Evolutionary conservation across 306 rosid genomes (phyloP).

Genomic region (Carpinus fangiana): DNA sequence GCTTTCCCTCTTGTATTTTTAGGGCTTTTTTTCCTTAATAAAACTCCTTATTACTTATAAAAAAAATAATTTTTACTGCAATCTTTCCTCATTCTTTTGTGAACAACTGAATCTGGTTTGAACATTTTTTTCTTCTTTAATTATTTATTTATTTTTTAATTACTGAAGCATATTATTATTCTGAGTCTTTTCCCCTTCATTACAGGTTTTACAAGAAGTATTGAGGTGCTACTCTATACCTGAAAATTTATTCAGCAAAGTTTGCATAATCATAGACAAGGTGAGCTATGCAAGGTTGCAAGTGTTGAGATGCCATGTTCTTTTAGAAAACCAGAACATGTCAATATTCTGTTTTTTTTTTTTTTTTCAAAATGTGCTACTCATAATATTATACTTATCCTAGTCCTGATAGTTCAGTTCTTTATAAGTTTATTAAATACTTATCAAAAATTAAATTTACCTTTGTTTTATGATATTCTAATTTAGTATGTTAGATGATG

Average conservation of each 20-base stretch:
- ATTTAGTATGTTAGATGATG: neutral
- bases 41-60: too few relatives aligned
- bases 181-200: constrained; percentile 12
- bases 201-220: constrained; percentile 89
- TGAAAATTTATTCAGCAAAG: constrained; percentile 78
- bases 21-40: too few relatives aligned
- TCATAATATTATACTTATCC: neutral
- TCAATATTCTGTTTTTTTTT: neutral
- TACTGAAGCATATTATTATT: neutral
- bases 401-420: neutral
- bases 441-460: too few relatives aligned
- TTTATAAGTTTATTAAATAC: neutral
- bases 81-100: neutral
- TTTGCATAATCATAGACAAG: constrained; percentile 94
- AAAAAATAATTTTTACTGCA: too few relatives aligned
- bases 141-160: too few relatives aligned
- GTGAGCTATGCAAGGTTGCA: constrained; percentile 48
- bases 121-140: neutral
- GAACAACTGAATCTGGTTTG: neutral
- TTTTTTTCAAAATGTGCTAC: neutral
- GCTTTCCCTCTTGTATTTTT: too few relatives aligned
- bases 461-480: neutral
- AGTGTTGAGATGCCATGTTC: constrained; percentile 3
- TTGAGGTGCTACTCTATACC: constrained; percentile 66
- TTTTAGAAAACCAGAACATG: neutral